A percentile compares a stretch with the other conserved stretches of the same genome.
Conservation (phyloP, 805 yeast species). For the Yarrowia keelungensis region DNA sequence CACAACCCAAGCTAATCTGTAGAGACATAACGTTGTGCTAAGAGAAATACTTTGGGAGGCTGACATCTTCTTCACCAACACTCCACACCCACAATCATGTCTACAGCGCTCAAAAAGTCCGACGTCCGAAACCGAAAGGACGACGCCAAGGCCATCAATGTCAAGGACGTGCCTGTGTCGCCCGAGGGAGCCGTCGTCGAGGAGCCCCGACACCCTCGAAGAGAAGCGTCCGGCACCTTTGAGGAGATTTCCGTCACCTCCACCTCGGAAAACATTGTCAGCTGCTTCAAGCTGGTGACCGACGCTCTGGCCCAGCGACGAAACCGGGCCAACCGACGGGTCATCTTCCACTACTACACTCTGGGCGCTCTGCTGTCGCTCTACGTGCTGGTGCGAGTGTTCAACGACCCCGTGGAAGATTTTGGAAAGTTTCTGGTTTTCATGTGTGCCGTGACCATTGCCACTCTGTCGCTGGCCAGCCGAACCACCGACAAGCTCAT, state of each 20-base stretch:
- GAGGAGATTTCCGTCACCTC: conserved; percentile 39
- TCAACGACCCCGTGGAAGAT: conserved; percentile 33
- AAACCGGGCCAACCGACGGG: conserved; percentile 37
- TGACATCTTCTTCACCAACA: too few species aligned
- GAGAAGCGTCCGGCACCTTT: conserved; percentile 17
- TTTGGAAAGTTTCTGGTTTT: conserved; percentile 33
- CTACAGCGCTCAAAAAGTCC: conserved; percentile 17
- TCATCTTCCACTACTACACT: conserved; percentile 37
- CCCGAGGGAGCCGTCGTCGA: conserved; percentile 27
- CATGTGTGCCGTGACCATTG: conserved; percentile 39
- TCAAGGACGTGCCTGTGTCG: conserved; percentile 35
- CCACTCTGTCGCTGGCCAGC: conserved; percentile 37
- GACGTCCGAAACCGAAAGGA: conserved; percentile 29
- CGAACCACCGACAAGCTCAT: conserved; percentile 38
- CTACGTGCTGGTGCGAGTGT: conserved; percentile 11
- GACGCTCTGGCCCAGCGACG: conserved; percentile 41
- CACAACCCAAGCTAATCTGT: too few species aligned
- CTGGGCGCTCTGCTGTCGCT: conserved; percentile 23
- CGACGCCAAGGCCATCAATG: conserved; percentile 35
- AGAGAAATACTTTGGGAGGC: too few species aligned
- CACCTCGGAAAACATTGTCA: conserved; percentile 24
- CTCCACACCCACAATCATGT: conserved; percentile 1
- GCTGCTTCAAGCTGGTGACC: conserved; percentile 38
- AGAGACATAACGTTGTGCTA: too few species aligned
- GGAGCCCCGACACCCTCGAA: conserved; percentile 31